Percentiles rank a stretch among this genome's conserved stretches.
Conservation (phyloP, 129 eudicot species). For the Apium graveolens region DNA sequence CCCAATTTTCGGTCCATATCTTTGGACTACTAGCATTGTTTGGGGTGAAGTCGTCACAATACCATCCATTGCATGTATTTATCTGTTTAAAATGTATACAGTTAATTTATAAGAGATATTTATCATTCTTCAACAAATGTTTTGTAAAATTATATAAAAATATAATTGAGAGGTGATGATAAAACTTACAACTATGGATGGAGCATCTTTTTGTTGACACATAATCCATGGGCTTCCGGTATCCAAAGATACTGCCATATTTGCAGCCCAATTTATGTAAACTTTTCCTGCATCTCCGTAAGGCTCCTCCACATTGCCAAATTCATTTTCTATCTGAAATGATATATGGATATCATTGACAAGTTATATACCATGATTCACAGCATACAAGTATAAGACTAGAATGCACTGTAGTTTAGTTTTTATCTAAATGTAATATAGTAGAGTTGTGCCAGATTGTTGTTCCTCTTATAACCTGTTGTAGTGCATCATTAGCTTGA, state of each 20-base stretch:
- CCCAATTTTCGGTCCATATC: constrained; percentile 92
- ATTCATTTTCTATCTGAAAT: constrained; percentile 58
- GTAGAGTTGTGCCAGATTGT: too few relatives aligned
- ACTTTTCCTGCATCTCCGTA: constrained; percentile 52
- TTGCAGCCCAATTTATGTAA: constrained; percentile 55
- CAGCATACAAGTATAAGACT: too few relatives aligned
- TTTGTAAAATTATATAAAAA: background rate
- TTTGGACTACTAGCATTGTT: constrained; percentile 53
- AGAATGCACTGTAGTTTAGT: too few relatives aligned
- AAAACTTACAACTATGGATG: constrained; percentile 44
- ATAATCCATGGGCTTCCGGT: constrained; percentile 73
- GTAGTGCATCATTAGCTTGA: too few relatives aligned
- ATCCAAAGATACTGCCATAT: constrained; percentile 51
- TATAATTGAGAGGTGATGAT: too few relatives aligned
- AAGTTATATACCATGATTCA: too few relatives aligned
- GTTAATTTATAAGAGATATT: background rate
- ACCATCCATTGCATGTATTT: constrained; percentile 70
- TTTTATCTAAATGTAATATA: too few relatives aligned
- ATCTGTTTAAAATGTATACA: constrained; percentile 19
- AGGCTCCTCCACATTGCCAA: constrained; percentile 41
- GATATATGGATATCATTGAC: too few relatives aligned
- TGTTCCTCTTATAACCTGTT: too few relatives aligned
- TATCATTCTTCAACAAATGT: too few relatives aligned
- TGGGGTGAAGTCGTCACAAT: constrained; percentile 57
- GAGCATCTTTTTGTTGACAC: constrained; percentile 68